Evolutionary conservation across 257 asterid genomes (phyloP).

Genomic region (Capsicum rhomboideum): DNA sequence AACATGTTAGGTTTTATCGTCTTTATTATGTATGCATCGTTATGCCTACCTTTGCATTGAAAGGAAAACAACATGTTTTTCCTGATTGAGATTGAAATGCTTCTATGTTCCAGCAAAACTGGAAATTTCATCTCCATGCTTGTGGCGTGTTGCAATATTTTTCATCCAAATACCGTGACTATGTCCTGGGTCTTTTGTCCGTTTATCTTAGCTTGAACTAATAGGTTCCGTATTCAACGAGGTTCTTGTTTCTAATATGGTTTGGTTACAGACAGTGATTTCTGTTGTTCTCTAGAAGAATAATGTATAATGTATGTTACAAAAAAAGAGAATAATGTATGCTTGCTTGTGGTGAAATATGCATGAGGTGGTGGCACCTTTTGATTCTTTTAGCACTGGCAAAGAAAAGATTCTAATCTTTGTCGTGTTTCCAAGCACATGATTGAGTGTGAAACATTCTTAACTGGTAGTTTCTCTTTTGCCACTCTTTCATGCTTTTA

Average conservation of each 20-base stretch:
- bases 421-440: neutral
- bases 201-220: neutral
- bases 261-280: neutral
- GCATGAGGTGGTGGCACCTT: neutral
- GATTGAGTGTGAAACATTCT: neutral
- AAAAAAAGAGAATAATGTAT: neutral
- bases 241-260: neutral
- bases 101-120: neutral
- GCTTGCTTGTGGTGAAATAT: neutral
- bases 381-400: neutral
- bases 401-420: neutral
- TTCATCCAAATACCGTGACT: neutral
- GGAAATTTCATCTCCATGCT: neutral
- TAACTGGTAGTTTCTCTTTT: neutral
- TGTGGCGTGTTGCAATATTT: neutral
- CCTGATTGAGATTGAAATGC: neutral
- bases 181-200: neutral
- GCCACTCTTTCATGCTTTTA: neutral
- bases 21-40: neutral
- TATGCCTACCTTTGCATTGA: neutral
- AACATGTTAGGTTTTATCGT: neutral
- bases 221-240: neutral
- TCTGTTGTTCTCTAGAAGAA: neutral
- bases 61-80: neutral
- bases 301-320: neutral